Percentiles rank a stretch among this genome's conserved stretches.
phyloP scores from a whole-genome alignment of 352 stramenopile genomes.

The Globisporangium solare region DNA sequence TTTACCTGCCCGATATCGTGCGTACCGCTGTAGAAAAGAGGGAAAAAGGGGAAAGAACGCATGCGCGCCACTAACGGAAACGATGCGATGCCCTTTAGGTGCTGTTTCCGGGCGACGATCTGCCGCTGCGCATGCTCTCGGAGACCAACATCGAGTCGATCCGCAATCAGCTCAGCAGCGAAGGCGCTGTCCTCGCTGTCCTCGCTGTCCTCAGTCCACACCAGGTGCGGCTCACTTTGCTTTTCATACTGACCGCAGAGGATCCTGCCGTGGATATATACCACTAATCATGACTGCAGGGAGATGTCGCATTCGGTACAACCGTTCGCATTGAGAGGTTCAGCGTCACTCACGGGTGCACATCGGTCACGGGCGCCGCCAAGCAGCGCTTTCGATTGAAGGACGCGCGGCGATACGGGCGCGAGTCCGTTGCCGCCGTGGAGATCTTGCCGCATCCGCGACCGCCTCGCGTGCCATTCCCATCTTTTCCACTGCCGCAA shows the following conservation, averaged over 20 bases:
- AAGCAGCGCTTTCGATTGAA: slow-evolving; percentile 64
- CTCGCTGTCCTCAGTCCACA: slow-evolving; percentile 52
- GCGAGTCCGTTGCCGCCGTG: slow-evolving; percentile 27
- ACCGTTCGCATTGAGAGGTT: slow-evolving; percentile 73
- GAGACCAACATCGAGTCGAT: slow-evolving; percentile 46
- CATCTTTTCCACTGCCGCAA: slow-evolving; percentile 2
- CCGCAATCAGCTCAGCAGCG: slow-evolving; percentile 33
- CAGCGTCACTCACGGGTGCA: slow-evolving; percentile 32
- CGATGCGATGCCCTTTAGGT: slow-evolving; percentile 30
- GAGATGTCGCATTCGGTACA: slow-evolving; percentile 41
- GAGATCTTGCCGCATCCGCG: slow-evolving; percentile 59
- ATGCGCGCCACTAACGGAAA: too few relatives aligned
- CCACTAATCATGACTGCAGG: slow-evolving; percentile 10
- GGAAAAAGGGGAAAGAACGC: too few relatives aligned
- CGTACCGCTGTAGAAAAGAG: too few relatives aligned
- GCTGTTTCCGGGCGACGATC: slow-evolving; percentile 75
- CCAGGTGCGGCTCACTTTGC: slow-evolving; percentile 23
- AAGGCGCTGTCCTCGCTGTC: slow-evolving; percentile 47
- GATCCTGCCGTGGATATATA: not conserved
- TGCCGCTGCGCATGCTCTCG: slow-evolving; percentile 72
- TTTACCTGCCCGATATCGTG: slow-evolving; percentile 77
- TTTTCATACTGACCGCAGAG: not conserved
- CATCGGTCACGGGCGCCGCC: slow-evolving; percentile 49
- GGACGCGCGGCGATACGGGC: slow-evolving; percentile 17
- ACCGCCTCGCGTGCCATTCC: slow-evolving; percentile 39